A percentile compares a stretch with the other conserved stretches of the same genome.
Conservation (phyloP, 176 grass and related monocot species). For the Olyra latifolia region DNA sequence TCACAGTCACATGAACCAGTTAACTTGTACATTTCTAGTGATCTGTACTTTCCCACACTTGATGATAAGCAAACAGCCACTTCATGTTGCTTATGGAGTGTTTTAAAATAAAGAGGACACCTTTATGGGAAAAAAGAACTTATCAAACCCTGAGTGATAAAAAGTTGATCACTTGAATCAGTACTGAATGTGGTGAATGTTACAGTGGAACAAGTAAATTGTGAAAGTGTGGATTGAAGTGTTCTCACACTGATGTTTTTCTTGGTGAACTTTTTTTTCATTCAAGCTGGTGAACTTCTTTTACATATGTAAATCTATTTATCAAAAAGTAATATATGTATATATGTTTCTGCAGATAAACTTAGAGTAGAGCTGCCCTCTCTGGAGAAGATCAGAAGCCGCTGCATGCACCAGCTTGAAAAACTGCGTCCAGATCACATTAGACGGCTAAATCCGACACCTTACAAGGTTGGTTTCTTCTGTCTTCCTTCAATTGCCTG, state of each 20-base stretch:
- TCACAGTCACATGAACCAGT: background rate
- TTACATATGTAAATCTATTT: background rate
- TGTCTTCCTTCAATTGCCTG: background rate
- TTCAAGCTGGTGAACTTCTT: background rate
- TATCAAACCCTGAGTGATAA: background rate
- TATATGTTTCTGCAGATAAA: constrained; percentile 45
- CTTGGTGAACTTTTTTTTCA: background rate
- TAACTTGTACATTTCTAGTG: background rate
- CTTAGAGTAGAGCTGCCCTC: constrained; percentile 75
- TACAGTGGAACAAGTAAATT: constrained; percentile 1
- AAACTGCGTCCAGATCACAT: constrained; percentile 86
- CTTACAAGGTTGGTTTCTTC: constrained; percentile 74
- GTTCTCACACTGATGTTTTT: background rate
- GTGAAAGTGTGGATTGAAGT: background rate
- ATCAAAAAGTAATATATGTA: background rate
- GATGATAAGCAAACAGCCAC: background rate
- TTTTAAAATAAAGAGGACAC: background rate
- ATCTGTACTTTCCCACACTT: background rate
- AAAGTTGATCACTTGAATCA: background rate
- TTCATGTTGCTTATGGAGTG: background rate
- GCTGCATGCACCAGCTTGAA: constrained; percentile 88
- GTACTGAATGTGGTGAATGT: background rate
- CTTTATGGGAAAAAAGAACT: background rate
- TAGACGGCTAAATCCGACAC: constrained; percentile 91
- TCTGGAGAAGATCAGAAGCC: constrained; percentile 70